Base-by-base conservation (phyloP, 2,329 filamentous ascomycete species). In the Beauveria scarabaeidicola region DNA sequence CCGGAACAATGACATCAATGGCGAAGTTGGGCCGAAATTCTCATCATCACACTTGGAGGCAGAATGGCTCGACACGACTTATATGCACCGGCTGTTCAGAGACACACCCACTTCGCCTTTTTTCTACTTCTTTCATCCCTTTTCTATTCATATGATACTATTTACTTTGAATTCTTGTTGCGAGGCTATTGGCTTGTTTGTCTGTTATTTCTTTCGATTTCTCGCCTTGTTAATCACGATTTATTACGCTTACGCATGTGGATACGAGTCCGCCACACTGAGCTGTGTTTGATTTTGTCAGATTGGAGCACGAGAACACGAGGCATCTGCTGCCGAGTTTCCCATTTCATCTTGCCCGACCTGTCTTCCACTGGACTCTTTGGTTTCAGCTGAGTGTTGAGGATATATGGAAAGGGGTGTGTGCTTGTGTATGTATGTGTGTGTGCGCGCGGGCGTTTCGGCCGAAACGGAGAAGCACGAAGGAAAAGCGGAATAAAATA, bases 51-150 rank as follows among this genome's bases (percentile, higher is more conserved):
- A 25, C 19, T 46, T 15, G 15, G 32, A 25, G 19, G 6, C 13
- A 38, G n/a, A 17, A 10, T 43, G 23, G 23, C 19, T 41, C 11
- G 5, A 21, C 6, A 21, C 21, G 36, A 25, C 41, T 13, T 21
- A 10, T 11, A 17, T 13, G 32, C 54, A 27, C 3, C 46, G 19
- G 25, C 13, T 15, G 15, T 41, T n/a, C 5, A 36, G 32, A 15
- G 44, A 40, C 15, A 50, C 19, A 21, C 55, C 11, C 36, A 41
- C 32, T 23, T 57, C 54, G 29, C 41, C 48, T 60, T 53, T 46
- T 41, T 50, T 44, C 19, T 27, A 43, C 46, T 60, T 51, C 40
- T 56, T 58, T 41, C 27, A 40, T 61, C 50, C 41, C 47, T 60
- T 57, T 13, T 27, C 25, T 25, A 10, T 23, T 23, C 11, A 38